Conservation (phyloP, 305 asterid genomes). For the Rubia peregrina region DNA sequence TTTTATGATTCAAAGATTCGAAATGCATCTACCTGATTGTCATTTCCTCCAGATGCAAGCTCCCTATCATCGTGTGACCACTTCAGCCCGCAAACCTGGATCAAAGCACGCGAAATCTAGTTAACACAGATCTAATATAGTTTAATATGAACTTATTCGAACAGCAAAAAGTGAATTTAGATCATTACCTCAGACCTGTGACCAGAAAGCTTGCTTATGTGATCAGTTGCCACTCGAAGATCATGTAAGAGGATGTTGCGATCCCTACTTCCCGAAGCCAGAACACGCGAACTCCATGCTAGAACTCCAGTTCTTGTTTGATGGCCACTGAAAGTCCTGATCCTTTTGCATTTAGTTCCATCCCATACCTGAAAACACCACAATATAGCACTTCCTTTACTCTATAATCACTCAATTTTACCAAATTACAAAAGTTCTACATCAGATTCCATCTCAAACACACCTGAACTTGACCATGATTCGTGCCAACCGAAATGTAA, state of each 20-base stretch:
- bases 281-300: constrained; percentile 82
- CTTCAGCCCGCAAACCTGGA: constrained; percentile 86
- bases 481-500: constrained; percentile 81
- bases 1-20: neutral
- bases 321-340: constrained; percentile 85
- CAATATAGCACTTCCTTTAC: neutral
- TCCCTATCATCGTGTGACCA: constrained; percentile 99
- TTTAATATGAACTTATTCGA: neutral
- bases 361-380: constrained; percentile 70
- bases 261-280: constrained; percentile 96
- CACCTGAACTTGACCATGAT: constrained; percentile 94
- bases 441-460: neutral
- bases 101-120: neutral
- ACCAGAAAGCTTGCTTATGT: constrained; percentile 72
- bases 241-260: constrained; percentile 95
- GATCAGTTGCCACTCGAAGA: constrained; percentile 81
- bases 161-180: neutral
- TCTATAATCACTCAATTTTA: too few species aligned
- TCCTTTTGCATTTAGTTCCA: constrained; percentile 82
- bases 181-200: constrained; percentile 83
- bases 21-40: constrained; percentile 60
- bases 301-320: constrained; percentile 91
- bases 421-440: neutral
- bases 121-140: neutral
- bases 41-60: constrained; percentile 99